Percentiles rank a stretch among this genome's conserved stretches.
Evolutionary conservation across 164 flowering plant genomes (phyloP).

Genomic region (Chimonanthus praecox): DNA sequence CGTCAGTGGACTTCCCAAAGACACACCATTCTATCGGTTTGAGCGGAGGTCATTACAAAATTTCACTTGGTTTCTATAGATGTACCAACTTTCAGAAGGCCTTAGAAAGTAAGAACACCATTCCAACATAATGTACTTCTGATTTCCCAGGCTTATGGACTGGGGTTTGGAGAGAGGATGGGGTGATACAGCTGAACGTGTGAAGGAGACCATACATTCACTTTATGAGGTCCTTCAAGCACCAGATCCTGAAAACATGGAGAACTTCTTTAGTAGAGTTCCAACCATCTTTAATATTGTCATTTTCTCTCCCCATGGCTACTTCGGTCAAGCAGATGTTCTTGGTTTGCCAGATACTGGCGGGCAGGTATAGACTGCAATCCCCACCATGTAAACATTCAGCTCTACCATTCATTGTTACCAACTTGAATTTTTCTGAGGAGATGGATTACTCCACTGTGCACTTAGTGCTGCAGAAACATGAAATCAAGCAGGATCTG

Average conservation of each 20-base stretch:
- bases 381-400: background rate
- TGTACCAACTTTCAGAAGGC: too few relatives aligned
- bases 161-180: slow-evolving; percentile 97
- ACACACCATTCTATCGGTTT: slow-evolving; percentile 56
- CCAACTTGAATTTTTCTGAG: background rate
- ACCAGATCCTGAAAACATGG: slow-evolving; percentile 72
- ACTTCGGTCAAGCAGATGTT: slow-evolving; percentile 89
- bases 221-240: slow-evolving; percentile 78
- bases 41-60: slow-evolving; percentile 43
- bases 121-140: background rate
- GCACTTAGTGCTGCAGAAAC: background rate
- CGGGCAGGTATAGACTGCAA: slow-evolving; percentile 62
- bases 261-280: slow-evolving; percentile 61
- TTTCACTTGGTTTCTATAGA: background rate
- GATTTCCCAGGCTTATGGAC: slow-evolving; percentile 49
- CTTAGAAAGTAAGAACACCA: too few relatives aligned
- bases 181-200: slow-evolving; percentile 85
- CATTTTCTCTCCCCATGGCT: slow-evolving; percentile 88
- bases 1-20: slow-evolving; percentile 43
- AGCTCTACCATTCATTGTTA: background rate
- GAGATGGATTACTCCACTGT: background rate
- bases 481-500: too few relatives aligned
- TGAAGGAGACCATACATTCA: slow-evolving; percentile 57
- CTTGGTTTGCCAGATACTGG: slow-evolving; percentile 99
- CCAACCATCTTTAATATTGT: slow-evolving; percentile 76